These are phyloP conservation scores for Balansia obtecta DNA, from an alignment of 2,329 filamentous ascomycete species.

Conservation along the genomic window DNA sequence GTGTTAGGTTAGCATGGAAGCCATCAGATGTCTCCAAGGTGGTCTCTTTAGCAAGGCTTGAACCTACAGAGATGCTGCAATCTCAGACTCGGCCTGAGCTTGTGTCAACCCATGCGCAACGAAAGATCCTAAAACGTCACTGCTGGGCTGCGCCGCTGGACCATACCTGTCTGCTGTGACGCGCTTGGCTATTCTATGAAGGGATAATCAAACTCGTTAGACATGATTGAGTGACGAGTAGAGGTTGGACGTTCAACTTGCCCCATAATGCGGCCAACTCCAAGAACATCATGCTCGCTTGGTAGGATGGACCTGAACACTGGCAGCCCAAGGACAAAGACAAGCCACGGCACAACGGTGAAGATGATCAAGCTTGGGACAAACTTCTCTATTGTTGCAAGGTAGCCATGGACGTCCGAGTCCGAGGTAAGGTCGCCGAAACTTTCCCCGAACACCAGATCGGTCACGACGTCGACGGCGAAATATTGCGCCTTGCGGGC, in stretches of 20 bases:
- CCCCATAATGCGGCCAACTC: conserved; percentile 32
- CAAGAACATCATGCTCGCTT: conserved; percentile 23
- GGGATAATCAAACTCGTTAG: neutral
- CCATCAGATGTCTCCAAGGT: neutral
- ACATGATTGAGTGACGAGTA: neutral
- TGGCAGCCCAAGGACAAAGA: conserved; percentile 25
- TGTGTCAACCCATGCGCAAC: conserved; percentile 25
- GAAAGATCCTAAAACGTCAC: conserved; percentile 39
- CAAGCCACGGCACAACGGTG: conserved; percentile 10
- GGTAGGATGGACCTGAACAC: conserved; percentile 29
- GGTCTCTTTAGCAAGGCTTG: neutral
- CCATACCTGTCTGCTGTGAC: conserved; percentile 33
- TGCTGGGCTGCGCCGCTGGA: conserved; percentile 26
- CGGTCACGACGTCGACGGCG: conserved; percentile 43
- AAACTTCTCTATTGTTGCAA: conserved; percentile 25
- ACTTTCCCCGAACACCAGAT: conserved; percentile 36
- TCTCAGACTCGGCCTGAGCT: conserved; percentile 30
- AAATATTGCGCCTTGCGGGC: conserved; percentile 39
- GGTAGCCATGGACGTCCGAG: conserved; percentile 34
- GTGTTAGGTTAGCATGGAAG: conserved; percentile 15
- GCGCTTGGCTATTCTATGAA: conserved; percentile 26
- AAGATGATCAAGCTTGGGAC: conserved; percentile 12
- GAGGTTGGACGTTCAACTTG: conserved; percentile 13
- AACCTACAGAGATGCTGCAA: conserved; percentile 24
- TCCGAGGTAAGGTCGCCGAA: conserved; percentile 38